Evolutionary conservation across 768 basidiomycete genomes (phyloP).

Genomic region (Strobilomyces echinocephalus): DNA sequence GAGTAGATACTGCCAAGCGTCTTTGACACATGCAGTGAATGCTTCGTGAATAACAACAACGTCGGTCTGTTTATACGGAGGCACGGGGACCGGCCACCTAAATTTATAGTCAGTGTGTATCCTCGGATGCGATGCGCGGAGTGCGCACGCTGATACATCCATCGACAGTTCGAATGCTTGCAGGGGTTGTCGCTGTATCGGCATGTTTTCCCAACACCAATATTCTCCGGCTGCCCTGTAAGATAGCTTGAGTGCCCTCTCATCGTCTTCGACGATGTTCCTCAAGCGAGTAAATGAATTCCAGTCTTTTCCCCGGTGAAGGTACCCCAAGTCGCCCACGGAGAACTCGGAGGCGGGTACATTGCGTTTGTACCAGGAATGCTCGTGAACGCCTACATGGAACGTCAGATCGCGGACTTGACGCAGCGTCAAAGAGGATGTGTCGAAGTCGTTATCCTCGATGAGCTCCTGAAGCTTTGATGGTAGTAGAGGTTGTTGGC

Average conservation of each 20-base stretch:
- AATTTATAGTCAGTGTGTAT: neutral
- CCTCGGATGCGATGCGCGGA: neutral
- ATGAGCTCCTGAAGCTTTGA: slow-evolving; percentile 32
- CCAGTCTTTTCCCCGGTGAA: slow-evolving; percentile 35
- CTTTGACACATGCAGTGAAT: slow-evolving; percentile 22
- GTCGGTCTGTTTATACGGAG: slow-evolving; percentile 34
- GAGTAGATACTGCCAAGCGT: slow-evolving; percentile 39
- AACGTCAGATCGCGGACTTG: slow-evolving; percentile 38
- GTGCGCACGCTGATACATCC: slow-evolving; percentile 31
- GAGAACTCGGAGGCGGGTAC: slow-evolving; percentile 38
- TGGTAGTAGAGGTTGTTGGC: slow-evolving; percentile 28
- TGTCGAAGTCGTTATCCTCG: slow-evolving; percentile 29
- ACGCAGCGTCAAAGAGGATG: slow-evolving; percentile 30
- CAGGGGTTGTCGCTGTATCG: slow-evolving; percentile 27
- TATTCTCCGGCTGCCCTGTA: slow-evolving; percentile 28
- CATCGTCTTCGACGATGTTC: slow-evolving; percentile 35
- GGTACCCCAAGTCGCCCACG: slow-evolving; percentile 45
- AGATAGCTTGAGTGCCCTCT: slow-evolving; percentile 20
- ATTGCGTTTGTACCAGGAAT: slow-evolving; percentile 38
- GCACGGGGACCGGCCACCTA: slow-evolving; percentile 44
- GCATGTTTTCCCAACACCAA: slow-evolving; percentile 37
- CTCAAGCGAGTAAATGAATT: slow-evolving; percentile 35
- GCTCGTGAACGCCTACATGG: slow-evolving; percentile 32
- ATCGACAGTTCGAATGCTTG: slow-evolving; percentile 32
- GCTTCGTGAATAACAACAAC: slow-evolving; percentile 37